Evolutionary conservation across 129 eudicot genomes (phyloP).

Genomic region (Oenanthe sinensis): DNA sequence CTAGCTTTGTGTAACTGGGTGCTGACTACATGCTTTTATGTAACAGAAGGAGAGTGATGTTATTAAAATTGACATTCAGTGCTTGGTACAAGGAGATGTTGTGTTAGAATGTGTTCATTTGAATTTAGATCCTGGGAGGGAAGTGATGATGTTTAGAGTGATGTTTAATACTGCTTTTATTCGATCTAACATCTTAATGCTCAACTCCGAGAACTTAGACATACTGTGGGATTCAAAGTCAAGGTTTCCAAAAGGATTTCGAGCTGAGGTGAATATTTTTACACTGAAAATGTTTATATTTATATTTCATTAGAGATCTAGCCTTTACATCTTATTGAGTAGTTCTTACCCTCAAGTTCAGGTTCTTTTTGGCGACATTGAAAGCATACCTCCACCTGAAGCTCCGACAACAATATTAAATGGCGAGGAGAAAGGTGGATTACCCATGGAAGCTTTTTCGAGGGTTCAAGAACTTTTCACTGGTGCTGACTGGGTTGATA

Average conservation of each 20-base stretch:
- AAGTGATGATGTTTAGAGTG: constrained; percentile 97
- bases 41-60: constrained; percentile 93
- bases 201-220: constrained; percentile 83
- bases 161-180: constrained; percentile 98
- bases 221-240: constrained; percentile 92
- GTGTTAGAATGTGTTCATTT: constrained; percentile 90
- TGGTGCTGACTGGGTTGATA: constrained; percentile 91
- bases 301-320: not conserved
- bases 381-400: constrained; percentile 56
- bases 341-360: constrained; percentile 21
- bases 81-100: constrained; percentile 97
- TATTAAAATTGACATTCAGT: constrained; percentile 87
- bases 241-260: constrained; percentile 75
- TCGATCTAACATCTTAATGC: constrained; percentile 81
- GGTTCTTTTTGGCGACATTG: constrained; percentile 91
- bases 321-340: not conserved
- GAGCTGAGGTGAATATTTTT: constrained; percentile 69
- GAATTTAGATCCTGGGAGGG: constrained; percentile 82
- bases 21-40: constrained; percentile 11
- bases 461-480: constrained; percentile 92
- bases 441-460: constrained; percentile 96
- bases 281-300: not conserved
- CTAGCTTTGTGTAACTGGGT: not conserved
- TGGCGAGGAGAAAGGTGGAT: constrained; percentile 87
- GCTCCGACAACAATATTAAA: constrained; percentile 60